phyloP scores from a whole-genome alignment of 176 grass and related monocot species.

The Phoenix roebelenii region DNA sequence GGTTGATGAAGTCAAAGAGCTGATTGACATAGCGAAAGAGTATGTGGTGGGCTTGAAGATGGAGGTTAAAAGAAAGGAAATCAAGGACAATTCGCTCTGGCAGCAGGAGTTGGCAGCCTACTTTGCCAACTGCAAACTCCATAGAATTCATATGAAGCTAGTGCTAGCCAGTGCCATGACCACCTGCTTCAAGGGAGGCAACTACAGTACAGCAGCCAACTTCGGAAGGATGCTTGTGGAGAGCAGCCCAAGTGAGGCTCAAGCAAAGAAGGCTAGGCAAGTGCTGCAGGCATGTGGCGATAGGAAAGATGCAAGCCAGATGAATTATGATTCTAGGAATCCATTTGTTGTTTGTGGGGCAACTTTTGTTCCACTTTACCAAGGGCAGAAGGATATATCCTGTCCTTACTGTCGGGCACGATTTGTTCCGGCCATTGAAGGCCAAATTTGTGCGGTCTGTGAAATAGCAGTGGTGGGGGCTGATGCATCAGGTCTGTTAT shows the following conservation, averaged over 20 bases:
- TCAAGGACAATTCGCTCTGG: slow-evolving; percentile 34
- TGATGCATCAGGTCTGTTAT: slow-evolving; percentile 69
- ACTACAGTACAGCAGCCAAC: slow-evolving; percentile 59
- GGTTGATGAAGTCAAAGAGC: slow-evolving; percentile 92
- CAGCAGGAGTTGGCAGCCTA: slow-evolving; percentile 75
- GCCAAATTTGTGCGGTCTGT: slow-evolving; percentile 83
- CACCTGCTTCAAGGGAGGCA: slow-evolving; percentile 61
- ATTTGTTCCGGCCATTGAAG: slow-evolving; percentile 55
- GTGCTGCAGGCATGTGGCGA: slow-evolving; percentile 51
- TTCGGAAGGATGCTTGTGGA: slow-evolving; percentile 89
- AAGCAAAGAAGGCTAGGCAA: slow-evolving; percentile 79
- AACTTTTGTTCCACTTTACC: slow-evolving; percentile 79
- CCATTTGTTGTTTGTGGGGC: slow-evolving; percentile 86
- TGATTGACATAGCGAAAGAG: slow-evolving; percentile 81
- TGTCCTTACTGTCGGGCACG: slow-evolving; percentile 68
- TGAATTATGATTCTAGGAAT: slow-evolving; percentile 91
- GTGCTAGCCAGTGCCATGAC: slow-evolving; percentile 64
- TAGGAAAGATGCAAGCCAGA: slow-evolving; percentile 37
- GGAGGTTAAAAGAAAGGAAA: slow-evolving; percentile 76
- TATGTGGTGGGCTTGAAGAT: slow-evolving; percentile 86
- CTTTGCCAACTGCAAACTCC: slow-evolving; percentile 82
- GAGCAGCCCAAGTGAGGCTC: slow-evolving; percentile 51
- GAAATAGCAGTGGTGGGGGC: slow-evolving; percentile 63
- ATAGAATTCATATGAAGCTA: slow-evolving; percentile 67
- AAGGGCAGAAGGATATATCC: slow-evolving; percentile 81